Conservation (phyloP, 1,139 yeast genomes). For the Yamadazyma blattariae region DNA sequence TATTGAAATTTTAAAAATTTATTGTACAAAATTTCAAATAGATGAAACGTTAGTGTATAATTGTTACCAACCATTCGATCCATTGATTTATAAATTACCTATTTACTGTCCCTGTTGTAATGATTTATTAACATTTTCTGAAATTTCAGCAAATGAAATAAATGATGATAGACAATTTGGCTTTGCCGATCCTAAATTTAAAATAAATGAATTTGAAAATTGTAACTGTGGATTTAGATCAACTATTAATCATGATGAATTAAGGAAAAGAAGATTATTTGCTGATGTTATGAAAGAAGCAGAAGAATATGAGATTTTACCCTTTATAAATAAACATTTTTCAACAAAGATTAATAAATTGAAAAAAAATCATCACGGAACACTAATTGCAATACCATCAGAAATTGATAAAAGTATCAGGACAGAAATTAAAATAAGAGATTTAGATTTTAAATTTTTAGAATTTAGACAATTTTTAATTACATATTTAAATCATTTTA, state of each 20-base stretch:
- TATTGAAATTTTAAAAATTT: background rate
- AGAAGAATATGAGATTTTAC: no score
- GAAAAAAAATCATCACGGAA: background rate
- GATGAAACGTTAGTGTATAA: constrained; percentile 2
- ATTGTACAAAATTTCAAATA: background rate
- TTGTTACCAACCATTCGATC: constrained; percentile 7
- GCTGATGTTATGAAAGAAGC: background rate
- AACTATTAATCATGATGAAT: constrained; percentile 13
- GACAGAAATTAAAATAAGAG: background rate
- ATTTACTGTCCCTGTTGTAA: constrained; percentile 10
- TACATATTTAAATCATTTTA: background rate
- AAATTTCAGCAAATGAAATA: background rate
- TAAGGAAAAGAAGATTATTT: constrained; percentile 17
- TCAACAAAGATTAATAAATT: background rate
- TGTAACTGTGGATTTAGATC: constrained; percentile 2
- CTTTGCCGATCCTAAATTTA: constrained; percentile 13
- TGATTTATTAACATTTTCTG: background rate
- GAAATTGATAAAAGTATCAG: background rate
- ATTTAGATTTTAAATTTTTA: background rate
- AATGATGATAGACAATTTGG: background rate
- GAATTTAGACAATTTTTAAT: background rate
- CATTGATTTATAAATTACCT: background rate
- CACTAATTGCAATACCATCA: background rate
- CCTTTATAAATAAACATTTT: background rate
- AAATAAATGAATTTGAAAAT: background rate